phyloP scores from a whole-genome alignment of 2,329 filamentous ascomycete species.

The Cordyceps pruinosa region DNA sequence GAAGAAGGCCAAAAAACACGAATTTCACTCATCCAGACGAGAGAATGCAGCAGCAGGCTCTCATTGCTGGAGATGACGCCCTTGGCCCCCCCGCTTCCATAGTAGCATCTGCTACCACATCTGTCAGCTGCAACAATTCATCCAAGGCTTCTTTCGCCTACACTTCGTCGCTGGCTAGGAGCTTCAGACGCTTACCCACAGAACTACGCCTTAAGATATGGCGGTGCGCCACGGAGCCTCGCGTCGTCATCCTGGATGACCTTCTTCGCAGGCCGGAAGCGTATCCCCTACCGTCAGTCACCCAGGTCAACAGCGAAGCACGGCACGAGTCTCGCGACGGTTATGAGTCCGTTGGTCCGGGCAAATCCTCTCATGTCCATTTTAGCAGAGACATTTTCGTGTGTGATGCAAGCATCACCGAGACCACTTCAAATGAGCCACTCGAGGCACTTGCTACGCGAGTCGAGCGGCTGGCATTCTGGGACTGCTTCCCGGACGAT shows the following conservation, averaged over 20 bases:
- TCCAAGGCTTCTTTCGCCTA: not conserved
- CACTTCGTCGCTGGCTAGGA: constrained; percentile 9
- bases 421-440: constrained; percentile 24
- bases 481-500: constrained; percentile 35
- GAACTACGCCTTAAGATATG: constrained; percentile 34
- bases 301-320: constrained; percentile 30
- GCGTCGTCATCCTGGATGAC: constrained; percentile 30
- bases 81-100: not conserved
- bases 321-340: constrained; percentile 28
- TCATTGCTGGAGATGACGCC: not conserved
- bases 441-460: constrained; percentile 28
- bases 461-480: constrained; percentile 30
- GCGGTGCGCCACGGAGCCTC: constrained; percentile 30
- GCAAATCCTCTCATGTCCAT: constrained; percentile 28
- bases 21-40: not conserved
- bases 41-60: not conserved
- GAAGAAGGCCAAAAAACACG: not conserved
- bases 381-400: constrained; percentile 32
- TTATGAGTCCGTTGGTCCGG: constrained; percentile 27
- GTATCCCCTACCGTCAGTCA: constrained; percentile 29
- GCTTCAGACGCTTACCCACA: constrained; percentile 26
- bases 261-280: constrained; percentile 24
- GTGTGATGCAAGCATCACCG: constrained; percentile 31
- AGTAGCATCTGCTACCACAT: not conserved
- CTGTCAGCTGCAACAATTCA: too few relatives aligned